phyloP scores from a whole-genome alignment of 805 yeast species.

The Yarrowia sp. region DNA sequence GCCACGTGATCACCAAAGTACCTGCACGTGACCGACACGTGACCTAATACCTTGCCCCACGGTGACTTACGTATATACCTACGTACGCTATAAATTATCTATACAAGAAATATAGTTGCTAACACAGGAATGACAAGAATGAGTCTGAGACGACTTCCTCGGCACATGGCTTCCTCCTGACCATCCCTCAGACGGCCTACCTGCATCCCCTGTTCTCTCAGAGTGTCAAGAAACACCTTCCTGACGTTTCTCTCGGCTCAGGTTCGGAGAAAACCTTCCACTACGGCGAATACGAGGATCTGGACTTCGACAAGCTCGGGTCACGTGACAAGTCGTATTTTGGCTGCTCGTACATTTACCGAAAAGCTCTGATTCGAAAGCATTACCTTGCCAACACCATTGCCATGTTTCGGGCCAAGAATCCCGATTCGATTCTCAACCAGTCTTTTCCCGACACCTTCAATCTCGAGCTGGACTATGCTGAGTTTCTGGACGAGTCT shows the following conservation, averaged over 20 bases:
- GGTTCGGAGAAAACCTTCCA: constrained; percentile 58
- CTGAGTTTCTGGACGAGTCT: constrained; percentile 93
- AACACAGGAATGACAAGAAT: not conserved
- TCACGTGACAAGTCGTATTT: constrained; percentile 58
- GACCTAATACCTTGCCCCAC: too few species aligned
- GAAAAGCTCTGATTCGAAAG: constrained; percentile 91
- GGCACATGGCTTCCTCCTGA: not conserved
- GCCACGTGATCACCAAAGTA: too few species aligned
- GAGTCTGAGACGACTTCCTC: too few species aligned
- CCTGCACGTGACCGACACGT: too few species aligned
- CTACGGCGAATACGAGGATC: constrained; percentile 88
- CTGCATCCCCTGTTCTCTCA: constrained; percentile 43
- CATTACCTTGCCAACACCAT: constrained; percentile 87
- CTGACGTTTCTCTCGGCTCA: constrained; percentile 40
- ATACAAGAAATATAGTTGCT: not conserved
- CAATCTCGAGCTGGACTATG: constrained; percentile 88
- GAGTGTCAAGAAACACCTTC: constrained; percentile 38
- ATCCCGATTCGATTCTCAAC: constrained; percentile 69
- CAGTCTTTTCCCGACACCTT: constrained; percentile 75
- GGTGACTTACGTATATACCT: not conserved
- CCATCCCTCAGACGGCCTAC: constrained; percentile 40
- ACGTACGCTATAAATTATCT: not conserved
- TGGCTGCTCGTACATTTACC: constrained; percentile 80
- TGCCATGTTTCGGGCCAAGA: constrained; percentile 72
- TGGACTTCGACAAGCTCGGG: constrained; percentile 73